Conservation (phyloP, 1,284 basidiomycete genomes). For the Boletellus deceptivus region DNA sequence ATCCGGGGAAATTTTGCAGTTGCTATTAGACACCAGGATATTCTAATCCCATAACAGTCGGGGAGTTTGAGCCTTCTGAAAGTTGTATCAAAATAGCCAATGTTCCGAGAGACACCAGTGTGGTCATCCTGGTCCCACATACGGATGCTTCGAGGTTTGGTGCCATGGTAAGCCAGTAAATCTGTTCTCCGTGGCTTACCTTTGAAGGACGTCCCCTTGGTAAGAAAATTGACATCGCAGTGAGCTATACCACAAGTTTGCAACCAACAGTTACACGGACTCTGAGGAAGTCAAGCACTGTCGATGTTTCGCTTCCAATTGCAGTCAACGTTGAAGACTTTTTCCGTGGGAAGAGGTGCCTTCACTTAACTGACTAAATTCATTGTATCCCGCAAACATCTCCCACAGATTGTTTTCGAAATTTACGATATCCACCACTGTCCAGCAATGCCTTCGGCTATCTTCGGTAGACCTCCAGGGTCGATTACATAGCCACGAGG, state of each 20-base stretch:
- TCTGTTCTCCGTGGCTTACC: background rate
- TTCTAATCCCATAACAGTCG: constrained; percentile 8
- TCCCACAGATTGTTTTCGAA: constrained; percentile 67
- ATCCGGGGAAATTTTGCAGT: constrained; percentile 2
- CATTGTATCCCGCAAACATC: constrained; percentile 2
- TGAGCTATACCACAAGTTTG: constrained; percentile 58
- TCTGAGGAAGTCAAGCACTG: constrained; percentile 49
- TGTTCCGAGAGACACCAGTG: constrained; percentile 42
- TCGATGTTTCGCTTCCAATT: constrained; percentile 70
- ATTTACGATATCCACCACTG: constrained; percentile 75
- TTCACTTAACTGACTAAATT: background rate
- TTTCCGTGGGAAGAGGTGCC: constrained; percentile 68
- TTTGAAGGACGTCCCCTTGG: constrained; percentile 3
- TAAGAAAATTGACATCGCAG: constrained; percentile 61
- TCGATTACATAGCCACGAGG: constrained; percentile 42
- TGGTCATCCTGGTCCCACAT: constrained; percentile 60
- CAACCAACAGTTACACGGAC: constrained; percentile 54
- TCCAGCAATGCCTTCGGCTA: constrained; percentile 69
- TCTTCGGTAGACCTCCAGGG: constrained; percentile 52
- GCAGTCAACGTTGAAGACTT: constrained; percentile 85
- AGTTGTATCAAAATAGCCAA: constrained; percentile 48
- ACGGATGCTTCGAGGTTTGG: constrained; percentile 55
- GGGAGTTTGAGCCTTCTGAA: constrained; percentile 36
- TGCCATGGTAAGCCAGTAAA: constrained; percentile 46
- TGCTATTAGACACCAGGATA: constrained; percentile 11